These are phyloP conservation scores for Lepiota venenata DNA, from an alignment of 768 basidiomycete species.

Conservation along the genomic window DNA sequence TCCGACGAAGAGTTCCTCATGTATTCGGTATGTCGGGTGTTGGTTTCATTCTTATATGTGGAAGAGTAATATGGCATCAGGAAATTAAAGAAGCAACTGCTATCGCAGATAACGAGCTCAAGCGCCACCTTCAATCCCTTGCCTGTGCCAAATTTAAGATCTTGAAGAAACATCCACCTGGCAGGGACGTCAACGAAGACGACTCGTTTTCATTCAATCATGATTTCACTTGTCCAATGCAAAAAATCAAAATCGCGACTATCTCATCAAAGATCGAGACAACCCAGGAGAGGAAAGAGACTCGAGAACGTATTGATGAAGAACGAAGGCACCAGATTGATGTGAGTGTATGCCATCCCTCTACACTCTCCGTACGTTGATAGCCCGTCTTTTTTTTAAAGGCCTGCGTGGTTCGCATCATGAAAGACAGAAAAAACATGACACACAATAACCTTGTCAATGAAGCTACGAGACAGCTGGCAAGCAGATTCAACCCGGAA, in stretches of 20 bases:
- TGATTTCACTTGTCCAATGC: constrained; percentile 75
- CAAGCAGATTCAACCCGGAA: constrained; percentile 82
- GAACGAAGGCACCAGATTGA: constrained; percentile 88
- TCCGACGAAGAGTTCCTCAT: constrained; percentile 66
- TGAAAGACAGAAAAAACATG: constrained; percentile 95
- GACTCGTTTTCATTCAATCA: constrained; percentile 92
- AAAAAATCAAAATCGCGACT: constrained; percentile 91
- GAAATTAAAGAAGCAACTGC: constrained; percentile 77
- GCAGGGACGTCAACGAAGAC: constrained; percentile 69
- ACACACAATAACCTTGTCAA: constrained; percentile 84
- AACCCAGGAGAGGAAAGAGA: constrained; percentile 85
- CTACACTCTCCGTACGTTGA: constrained; percentile 1
- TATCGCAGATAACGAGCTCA: constrained; percentile 75
- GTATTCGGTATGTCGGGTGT: constrained; percentile 56
- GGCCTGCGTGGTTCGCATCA: constrained; percentile 97
- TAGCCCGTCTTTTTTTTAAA: constrained; percentile 27
- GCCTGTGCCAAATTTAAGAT: constrained; percentile 95
- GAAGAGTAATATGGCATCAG: constrained; percentile 35
- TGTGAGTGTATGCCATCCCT: constrained; percentile 42
- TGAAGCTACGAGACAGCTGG: constrained; percentile 86
- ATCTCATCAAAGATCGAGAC: constrained; percentile 86
- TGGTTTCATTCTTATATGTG: not conserved
- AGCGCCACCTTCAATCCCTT: constrained; percentile 92
- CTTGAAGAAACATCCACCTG: constrained; percentile 85
- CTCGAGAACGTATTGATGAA: constrained; percentile 86